Evolutionary conservation across 1,139 yeast genomes (phyloP), one percentile per base, ranked within the genome.

Genomic region (Yamadazyma conglobata): DNA sequence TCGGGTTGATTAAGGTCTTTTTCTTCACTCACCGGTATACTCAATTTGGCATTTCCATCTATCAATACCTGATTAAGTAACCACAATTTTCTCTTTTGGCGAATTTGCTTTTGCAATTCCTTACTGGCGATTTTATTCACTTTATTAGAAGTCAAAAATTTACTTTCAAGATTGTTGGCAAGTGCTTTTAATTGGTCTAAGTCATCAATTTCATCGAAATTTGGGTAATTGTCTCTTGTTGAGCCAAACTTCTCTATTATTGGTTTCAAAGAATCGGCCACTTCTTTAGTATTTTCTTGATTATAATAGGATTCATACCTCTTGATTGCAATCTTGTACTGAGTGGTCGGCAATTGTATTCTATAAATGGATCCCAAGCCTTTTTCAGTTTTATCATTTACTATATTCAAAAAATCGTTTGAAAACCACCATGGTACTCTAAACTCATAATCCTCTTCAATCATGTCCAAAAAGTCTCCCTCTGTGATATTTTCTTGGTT

Each of bases 11-110:
- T 28, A 13, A 16, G 24, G 4, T 21, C 33, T 12, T 13, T 18
- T 2, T 23, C 10, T 5, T 29, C 20, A 8, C 16, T 14, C 2
- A 7, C 15, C 3, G 69, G 70, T 12, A 67, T 51, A 4, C 70
- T 69, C 11, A 63, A 39, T 28, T 52, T 46, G 15, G 71, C 47
- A 38, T 76, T 64, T 19, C 66, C 68, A 47, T 80, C 82, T 24
- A 83, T 46, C 15, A 81, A 50, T 18, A 64, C 43, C 48, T 84
- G 89, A 42, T 77, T 82, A 15, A 67, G 64, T 4, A 67, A 42
- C 81, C 85, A 77, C 25, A 69, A 54, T 28, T 57, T 56, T 30
- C 76, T 51, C 37, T 69, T 68, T 27, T 64, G 59, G 17, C 52
- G 43, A 9, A 56, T 50, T 12, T 37, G 26, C 7, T 18, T 12